Evolutionary conservation across 805 yeast genomes (phyloP).

Genomic region (Scheffersomyces spartinae): DNA sequence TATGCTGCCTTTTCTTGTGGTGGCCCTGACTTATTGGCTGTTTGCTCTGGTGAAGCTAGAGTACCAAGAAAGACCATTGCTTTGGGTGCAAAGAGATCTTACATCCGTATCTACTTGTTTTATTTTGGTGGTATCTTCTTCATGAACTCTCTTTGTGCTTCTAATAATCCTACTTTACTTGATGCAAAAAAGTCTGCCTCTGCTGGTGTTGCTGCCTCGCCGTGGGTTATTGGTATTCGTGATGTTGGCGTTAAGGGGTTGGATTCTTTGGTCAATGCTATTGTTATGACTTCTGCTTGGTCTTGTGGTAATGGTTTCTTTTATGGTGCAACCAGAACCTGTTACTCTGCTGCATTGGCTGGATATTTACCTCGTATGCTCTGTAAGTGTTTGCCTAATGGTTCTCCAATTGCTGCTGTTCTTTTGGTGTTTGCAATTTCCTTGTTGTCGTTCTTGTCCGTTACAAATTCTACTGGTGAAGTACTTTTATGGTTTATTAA

Average conservation of each 20-base stretch:
- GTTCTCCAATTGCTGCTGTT: slow-evolving; percentile 23
- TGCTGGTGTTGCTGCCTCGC: slow-evolving; percentile 29
- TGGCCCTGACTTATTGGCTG: slow-evolving; percentile 23
- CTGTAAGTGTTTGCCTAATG: slow-evolving; percentile 19
- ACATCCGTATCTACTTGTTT: slow-evolving; percentile 29
- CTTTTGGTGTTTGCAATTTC: slow-evolving; percentile 9
- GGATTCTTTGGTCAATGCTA: slow-evolving; percentile 22
- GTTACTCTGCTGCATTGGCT: slow-evolving; percentile 22
- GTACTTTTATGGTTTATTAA: slow-evolving; percentile 28
- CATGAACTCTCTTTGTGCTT: slow-evolving; percentile 22
- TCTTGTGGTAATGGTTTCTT: slow-evolving; percentile 25
- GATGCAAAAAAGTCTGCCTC: slow-evolving; percentile 12
- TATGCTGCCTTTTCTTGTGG: slow-evolving; percentile 26
- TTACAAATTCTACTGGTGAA: slow-evolving; percentile 2
- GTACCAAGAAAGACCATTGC: slow-evolving; percentile 27
- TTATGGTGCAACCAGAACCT: slow-evolving; percentile 23
- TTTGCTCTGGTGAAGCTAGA: slow-evolving; percentile 31
- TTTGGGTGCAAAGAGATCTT: slow-evolving; percentile 22
- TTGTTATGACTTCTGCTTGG: slow-evolving; percentile 23
- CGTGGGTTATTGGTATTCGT: slow-evolving; percentile 26
- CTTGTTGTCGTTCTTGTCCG: slow-evolving; percentile 16
- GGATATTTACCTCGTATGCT: slow-evolving; percentile 24
- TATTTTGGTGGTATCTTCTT: slow-evolving; percentile 27
- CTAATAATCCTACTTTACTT: slow-evolving; percentile 19
- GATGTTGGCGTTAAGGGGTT: slow-evolving; percentile 22